These are phyloP conservation scores for Vanderwaltozyma yarrowii DNA, from an alignment of 805 yeast species.

Conservation along the genomic window DNA sequence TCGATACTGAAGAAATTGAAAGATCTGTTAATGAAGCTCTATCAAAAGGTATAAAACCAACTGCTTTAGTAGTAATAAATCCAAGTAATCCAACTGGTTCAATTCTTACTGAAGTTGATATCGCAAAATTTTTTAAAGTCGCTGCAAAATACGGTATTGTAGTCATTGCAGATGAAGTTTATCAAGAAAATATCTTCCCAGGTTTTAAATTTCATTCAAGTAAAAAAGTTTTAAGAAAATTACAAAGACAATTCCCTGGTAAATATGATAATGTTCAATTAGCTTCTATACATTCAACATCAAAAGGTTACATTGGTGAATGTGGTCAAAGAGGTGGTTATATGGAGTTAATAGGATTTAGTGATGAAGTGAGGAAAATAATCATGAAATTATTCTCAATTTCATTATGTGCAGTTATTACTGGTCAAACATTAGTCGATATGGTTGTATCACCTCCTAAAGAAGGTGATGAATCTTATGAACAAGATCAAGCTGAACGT, in stretches of 20 bases:
- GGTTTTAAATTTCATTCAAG: slow-evolving; percentile 72
- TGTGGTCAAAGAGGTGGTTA: slow-evolving; percentile 99
- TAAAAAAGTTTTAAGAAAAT: slow-evolving; percentile 61
- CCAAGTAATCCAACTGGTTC: slow-evolving; percentile 99
- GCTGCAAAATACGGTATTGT: slow-evolving; percentile 82
- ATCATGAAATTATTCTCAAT: slow-evolving; percentile 84
- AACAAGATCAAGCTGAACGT: slow-evolving; percentile 55
- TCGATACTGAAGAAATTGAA: slow-evolving; percentile 58
- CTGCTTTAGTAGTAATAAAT: slow-evolving; percentile 82
- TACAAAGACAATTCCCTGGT: slow-evolving; percentile 46
- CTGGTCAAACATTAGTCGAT: slow-evolving; percentile 89
- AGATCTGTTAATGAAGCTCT: slow-evolving; percentile 38
- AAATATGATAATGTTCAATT: slow-evolving; percentile 64
- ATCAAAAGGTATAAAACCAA: slow-evolving; percentile 48
- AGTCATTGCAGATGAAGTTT: slow-evolving; percentile 93
- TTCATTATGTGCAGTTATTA: slow-evolving; percentile 83
- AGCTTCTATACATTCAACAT: slow-evolving; percentile 92
- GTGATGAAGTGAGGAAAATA: slow-evolving; percentile 52
- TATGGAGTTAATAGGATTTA: slow-evolving; percentile 84
- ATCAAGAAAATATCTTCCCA: slow-evolving; percentile 81
- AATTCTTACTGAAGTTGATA: slow-evolving; percentile 51
- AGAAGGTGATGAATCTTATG: slow-evolving; percentile 65
- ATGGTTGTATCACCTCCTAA: slow-evolving; percentile 90
- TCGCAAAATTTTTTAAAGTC: slow-evolving; percentile 58
- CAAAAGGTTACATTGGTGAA: slow-evolving; percentile 95